Base-by-base conservation (phyloP, 495 filamentous ascomycete species). In the Aspergillus kassunensis region DNA sequence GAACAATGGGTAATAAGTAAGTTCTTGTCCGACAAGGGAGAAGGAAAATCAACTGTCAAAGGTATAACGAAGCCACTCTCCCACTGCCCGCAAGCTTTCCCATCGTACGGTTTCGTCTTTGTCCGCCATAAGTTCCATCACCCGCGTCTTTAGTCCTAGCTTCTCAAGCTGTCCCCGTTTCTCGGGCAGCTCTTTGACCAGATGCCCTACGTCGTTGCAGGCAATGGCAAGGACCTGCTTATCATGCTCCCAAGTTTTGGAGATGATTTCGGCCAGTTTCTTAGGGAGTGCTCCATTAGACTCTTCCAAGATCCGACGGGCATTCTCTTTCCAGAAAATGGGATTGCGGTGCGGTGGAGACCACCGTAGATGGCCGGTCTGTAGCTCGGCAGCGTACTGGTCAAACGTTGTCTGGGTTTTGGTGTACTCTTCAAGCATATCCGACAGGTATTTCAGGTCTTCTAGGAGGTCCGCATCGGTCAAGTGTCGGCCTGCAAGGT, bases 321-420 rank as follows among this genome's bases (percentile, higher is more conserved):
- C 89, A 57, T 98, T 96, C 53, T 97, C 93, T 41, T 82, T 84
- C 93, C 93, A 98, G 76, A 98, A 98, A 15, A 81, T 79, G 15
- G 83, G 76, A 70, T 88, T 91, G 58, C 90, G 88, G 66, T 98
- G 93, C 3, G 95, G 92, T 30, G 93, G 95, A 8, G 88, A 92
- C 93, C 93, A 98, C 59, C 90, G 84, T 34, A 98, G 79, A 65
- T 95, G 91, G 30, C 93, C 92, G 4, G 88, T 84, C 43, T 88
- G 81, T 29, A 98, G 74, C 70, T 98, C 93, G 36, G 87, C 86
- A 11, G 90, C 87, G 67, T 98, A 98, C 64, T 95, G 85, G 69
- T 96, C 92, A 58, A 98, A 95, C 0, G 92, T 98, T 5, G 95
- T 98, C 72, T 97, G 95, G 31, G 89, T 93, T 65, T 89, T 90